Evolutionary conservation across 2,329 filamentous ascomycete species (phyloP), one percentile per base, ranked within the genome.

Genomic region (Fusarium musae): DNA sequence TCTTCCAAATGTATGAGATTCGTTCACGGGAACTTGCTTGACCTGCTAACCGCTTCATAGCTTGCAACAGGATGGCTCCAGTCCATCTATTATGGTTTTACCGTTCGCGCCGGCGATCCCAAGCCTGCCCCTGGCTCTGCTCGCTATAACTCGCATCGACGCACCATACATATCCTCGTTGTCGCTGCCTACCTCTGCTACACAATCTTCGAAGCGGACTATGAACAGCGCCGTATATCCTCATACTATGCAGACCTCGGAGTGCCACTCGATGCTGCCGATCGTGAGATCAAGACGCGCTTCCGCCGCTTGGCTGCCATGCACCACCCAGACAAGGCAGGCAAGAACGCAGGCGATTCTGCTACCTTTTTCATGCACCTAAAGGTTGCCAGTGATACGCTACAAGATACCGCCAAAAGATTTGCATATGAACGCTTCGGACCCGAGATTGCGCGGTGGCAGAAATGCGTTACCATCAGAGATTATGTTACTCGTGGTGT

Each of bases 381-480:
- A 77, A 96, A 95, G 85, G 85, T 91, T 50, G 95, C 94, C 10
- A 90, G 94, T 78, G 96, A 98, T 78, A 93, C 92, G 1, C 89
- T 98, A 21, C 84, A 90, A n/a, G 91, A 96, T 78, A 90, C 93
- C 5, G 91, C 90, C 2, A 91, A 89, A 78, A 88, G 94, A 63
- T 97, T 96, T 80, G 95, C 94, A 12, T 98, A 98, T 83, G 94
- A 97, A 80, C 91, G 94, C 53, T 95, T 97, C 80, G 95, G 95
- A 1, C 92, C 93, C 2, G 89, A 90, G 34, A 87, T 95, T 26
- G 81, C 92, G 17, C 80, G 81, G 13, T 96, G 92, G 92, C 84
- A 88, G 72, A 86, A 89, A 72, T 92, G 90, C 82, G 84, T 87
- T 59, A 93, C 92, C 1, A 84, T 93, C 63, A 88, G 88, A 67